Percentiles rank a stretch among this genome's conserved stretches.
These are phyloP conservation scores for Neostapfia colusana DNA, from an alignment of 176 grass and related monocot species.

Conservation along the genomic window DNA sequence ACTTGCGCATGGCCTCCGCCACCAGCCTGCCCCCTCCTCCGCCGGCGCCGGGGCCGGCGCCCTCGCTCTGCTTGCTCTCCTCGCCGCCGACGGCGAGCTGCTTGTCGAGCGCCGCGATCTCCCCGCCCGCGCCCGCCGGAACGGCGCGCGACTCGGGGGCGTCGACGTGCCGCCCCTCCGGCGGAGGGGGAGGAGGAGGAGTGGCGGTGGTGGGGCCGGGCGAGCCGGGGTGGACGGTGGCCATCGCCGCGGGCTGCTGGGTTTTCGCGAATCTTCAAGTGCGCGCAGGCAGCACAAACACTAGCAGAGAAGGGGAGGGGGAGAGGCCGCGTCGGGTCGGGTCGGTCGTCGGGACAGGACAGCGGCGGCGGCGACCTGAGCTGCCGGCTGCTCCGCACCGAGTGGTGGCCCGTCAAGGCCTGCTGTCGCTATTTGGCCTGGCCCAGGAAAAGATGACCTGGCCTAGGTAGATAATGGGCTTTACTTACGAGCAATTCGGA, in stretches of 20 bases:
- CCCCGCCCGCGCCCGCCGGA: not conserved
- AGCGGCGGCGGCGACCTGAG: too few species aligned
- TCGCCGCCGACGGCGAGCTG: constrained; percentile 29
- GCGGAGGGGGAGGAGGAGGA: not conserved
- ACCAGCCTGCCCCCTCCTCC: constrained; percentile 53
- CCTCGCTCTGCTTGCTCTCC: too few species aligned
- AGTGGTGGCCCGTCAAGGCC: not conserved
- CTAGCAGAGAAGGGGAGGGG: not conserved
- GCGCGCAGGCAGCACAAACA: constrained; percentile 19
- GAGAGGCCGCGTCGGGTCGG: not conserved
- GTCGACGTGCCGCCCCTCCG: not conserved
- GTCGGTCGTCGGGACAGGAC: not conserved
- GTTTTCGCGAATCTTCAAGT: constrained; percentile 54
- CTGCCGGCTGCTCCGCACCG: too few species aligned
- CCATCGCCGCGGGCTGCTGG: constrained; percentile 34
- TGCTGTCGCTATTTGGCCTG: not conserved
- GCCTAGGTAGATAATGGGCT: not conserved
- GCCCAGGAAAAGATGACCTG: not conserved
- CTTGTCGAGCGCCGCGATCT: constrained; percentile 54
- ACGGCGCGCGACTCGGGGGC: not conserved
- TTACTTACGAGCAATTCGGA: not conserved
- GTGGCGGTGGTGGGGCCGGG: constrained; percentile 23
- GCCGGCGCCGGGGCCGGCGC: not conserved
- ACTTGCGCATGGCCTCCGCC: constrained; percentile 75
- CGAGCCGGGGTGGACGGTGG: constrained; percentile 30